Conservation (phyloP, 768 basidiomycete species). For the Rhodotorula toruloides region DNA sequence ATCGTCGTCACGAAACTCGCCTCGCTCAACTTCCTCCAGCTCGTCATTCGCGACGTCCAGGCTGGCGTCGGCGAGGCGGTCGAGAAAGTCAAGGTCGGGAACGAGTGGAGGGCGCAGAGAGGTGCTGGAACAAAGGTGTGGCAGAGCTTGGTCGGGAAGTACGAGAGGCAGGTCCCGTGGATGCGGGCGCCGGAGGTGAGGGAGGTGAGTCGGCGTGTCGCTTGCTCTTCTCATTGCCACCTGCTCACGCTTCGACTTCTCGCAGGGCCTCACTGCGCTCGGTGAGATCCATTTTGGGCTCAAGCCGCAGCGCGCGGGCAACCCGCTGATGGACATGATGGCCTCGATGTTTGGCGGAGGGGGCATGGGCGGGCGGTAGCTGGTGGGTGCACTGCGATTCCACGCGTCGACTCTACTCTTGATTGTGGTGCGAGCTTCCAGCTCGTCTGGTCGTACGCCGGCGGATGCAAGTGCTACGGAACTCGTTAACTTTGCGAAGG, state of each 20-base stretch:
- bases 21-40: constrained; percentile 80
- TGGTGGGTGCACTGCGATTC: too few relatives aligned
- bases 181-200: constrained; percentile 44
- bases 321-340: constrained; percentile 58
- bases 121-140: constrained; percentile 52
- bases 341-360: constrained; percentile 29
- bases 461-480: too few relatives aligned
- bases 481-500: too few relatives aligned
- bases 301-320: constrained; percentile 65
- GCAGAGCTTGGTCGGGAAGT: constrained; percentile 77
- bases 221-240: neutral
- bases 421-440: too few relatives aligned
- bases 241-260: neutral
- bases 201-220: constrained; percentile 20
- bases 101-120: constrained; percentile 42
- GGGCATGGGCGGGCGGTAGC: neutral
- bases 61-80: constrained; percentile 47
- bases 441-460: too few relatives aligned
- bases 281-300: constrained; percentile 78
- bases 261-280: constrained; percentile 63
- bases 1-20: constrained; percentile 68
- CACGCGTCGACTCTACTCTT: too few relatives aligned
- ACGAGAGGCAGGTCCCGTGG: constrained; percentile 62
- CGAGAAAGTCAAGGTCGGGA: constrained; percentile 66
- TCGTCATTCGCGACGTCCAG: constrained; percentile 82